A percentile compares a stretch with the other conserved stretches of the same genome.
phyloP scores from a whole-genome alignment of 352 stramenopile genomes.

The Pythium chondricola region DNA sequence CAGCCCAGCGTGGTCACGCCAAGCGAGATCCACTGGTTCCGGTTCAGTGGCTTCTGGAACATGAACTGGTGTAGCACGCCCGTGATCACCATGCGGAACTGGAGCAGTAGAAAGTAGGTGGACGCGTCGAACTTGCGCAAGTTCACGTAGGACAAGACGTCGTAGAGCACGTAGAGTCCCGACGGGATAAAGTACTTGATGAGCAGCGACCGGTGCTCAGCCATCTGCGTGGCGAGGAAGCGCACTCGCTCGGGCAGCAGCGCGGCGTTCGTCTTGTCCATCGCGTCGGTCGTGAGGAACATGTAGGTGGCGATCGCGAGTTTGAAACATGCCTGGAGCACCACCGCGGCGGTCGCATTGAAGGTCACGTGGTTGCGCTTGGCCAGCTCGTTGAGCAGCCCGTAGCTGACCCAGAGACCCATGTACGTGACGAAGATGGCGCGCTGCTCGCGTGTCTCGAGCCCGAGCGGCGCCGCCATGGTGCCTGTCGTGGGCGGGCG shows the following conservation, averaged over 20 bases:
- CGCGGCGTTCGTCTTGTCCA: conserved; percentile 10
- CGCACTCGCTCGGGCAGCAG: conserved; percentile 20
- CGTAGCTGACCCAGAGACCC: conserved; percentile 69
- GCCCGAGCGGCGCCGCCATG: conserved; percentile 56
- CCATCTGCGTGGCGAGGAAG: conserved; percentile 31
- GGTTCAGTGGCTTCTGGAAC: conserved; percentile 66
- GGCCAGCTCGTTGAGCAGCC: conserved; percentile 69
- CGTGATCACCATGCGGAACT: conserved; percentile 79
- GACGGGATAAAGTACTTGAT: conserved; percentile 71
- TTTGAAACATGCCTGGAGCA: conserved; percentile 73
- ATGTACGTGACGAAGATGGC: conserved; percentile 79
- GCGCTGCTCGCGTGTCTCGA: conserved; percentile 66
- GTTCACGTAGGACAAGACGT: conserved; percentile 82
- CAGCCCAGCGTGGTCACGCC: conserved; percentile 65
- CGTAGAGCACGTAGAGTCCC: conserved; percentile 75
- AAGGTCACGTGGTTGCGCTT: conserved; percentile 64
- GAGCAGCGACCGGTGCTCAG: conserved; percentile 37
- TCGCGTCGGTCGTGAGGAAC: conserved; percentile 49
- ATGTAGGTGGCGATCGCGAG: conserved; percentile 60
- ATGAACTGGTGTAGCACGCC: conserved; percentile 71
- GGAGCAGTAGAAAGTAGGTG: conserved; percentile 74
- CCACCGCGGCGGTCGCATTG: conserved; percentile 68
- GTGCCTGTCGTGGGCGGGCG: neutral
- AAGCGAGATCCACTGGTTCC: conserved; percentile 73
- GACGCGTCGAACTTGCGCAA: conserved; percentile 61